Base-by-base conservation (phyloP, 2,329 filamentous ascomycete genomes). In the Pseudogymnoascus sp. region DNA sequence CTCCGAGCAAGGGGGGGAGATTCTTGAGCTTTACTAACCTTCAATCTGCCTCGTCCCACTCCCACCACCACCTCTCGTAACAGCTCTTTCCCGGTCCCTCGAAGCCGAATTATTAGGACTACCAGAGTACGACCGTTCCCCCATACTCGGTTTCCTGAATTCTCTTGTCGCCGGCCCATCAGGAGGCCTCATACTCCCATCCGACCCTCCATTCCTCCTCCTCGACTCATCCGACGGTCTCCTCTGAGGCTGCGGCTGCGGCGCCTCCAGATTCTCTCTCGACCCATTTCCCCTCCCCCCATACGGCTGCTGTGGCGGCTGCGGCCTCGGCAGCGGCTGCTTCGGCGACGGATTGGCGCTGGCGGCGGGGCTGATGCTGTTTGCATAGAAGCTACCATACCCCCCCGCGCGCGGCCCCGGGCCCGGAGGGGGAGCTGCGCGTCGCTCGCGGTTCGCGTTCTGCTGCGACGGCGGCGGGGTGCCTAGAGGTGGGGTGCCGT, bases 361-460 rank as follows among this genome's bases (percentile, higher is more conserved):
- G 4, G 7, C 28, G 14, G 40, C 60, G 4, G 62, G 22, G 19
- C 60, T 35, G 35, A 62, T 64, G n/a, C 60, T 50, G 14, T 64
- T 56, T 1, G 43, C 62, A 53, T 64, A 62, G 22, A 64, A 64
- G 6, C 62, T 60, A 2, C 62, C 62, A 64, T 64, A 64, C 24
- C 62, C 62, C 22, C 62, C 62, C 14, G 22, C 8, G 22, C 62
- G 22, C 7, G 26, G 22, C 22, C 22, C 28, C 12, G 8, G 62
- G 33, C 60, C 35, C 24, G 59, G 28, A n/a, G 31, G 33, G n/a
- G 31, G 33, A 3, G 40, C 33, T 37, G 67, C 67, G 2, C 69
- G 70, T 38, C 72, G 67, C 63, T 66, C 70, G 60, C 19, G 72
- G 70, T 59, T 66, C 68, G 62, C 70, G 72, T 62, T 72, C 70